Percentiles rank a stretch among this genome's conserved stretches.
These are phyloP conservation scores for Cerioporus squamosus DNA, from an alignment of 1,284 basidiomycete genomes.

Conservation along the genomic window DNA sequence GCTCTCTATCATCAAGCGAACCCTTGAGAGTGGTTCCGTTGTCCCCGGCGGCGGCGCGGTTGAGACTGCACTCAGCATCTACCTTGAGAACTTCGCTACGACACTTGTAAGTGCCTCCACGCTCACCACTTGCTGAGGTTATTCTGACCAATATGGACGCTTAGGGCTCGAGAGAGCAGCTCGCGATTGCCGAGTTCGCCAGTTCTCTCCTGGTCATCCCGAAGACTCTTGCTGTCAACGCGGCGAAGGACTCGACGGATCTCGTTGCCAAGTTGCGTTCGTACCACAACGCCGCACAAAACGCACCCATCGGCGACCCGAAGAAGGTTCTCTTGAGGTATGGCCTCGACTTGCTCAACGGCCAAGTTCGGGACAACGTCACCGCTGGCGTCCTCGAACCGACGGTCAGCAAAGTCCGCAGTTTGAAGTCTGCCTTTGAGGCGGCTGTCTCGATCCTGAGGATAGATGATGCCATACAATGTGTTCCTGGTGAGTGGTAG, in stretches of 20 bases:
- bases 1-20: slow-evolving; percentile 95
- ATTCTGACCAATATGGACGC: slow-evolving; percentile 8
- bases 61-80: slow-evolving; percentile 96
- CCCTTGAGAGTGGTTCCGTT: slow-evolving; percentile 93
- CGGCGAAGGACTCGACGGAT: slow-evolving; percentile 98
- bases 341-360: slow-evolving; percentile 93
- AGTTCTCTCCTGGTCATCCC: slow-evolving; percentile 93
- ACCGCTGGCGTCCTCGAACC: slow-evolving; percentile 95
- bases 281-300: slow-evolving; percentile 97
- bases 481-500: slow-evolving; percentile 68
- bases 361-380: slow-evolving; percentile 95
- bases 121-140: background rate
- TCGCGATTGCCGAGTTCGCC: slow-evolving; percentile 99
- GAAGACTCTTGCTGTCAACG: slow-evolving; percentile 97
- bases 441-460: slow-evolving; percentile 94
- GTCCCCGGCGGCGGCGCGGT: slow-evolving; percentile 98
- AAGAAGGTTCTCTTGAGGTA: slow-evolving; percentile 95
- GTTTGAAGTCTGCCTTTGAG: slow-evolving; percentile 95
- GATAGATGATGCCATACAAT: slow-evolving; percentile 94
- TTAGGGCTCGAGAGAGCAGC: slow-evolving; percentile 95
- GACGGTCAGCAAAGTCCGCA: slow-evolving; percentile 96
- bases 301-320: slow-evolving; percentile 88
- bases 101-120: slow-evolving; percentile 71
- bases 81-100: slow-evolving; percentile 98
- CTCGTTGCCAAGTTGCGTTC: slow-evolving; percentile 96